Base-by-base conservation (phyloP, 306 rosid species). In the Medicago lupulina region DNA sequence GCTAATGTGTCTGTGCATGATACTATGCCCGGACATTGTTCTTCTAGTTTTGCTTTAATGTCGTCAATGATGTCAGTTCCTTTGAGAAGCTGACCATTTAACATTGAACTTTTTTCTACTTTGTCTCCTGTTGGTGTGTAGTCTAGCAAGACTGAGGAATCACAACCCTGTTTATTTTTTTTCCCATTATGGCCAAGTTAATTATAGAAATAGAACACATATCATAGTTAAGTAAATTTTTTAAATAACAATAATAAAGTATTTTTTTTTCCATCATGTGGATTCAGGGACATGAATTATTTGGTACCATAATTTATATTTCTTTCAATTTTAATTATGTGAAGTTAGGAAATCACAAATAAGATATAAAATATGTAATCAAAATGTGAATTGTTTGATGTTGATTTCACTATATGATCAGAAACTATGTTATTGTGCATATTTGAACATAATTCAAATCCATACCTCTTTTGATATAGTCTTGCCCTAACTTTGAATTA, bases 151-250 rank as follows among this genome's bases (percentile, higher is more conserved):
- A 91, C 5, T 3, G 98, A 93, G 7, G 89, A 92, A 79, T 91
- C 98, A 31, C 98, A 93, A 2, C 97, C 98, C 98, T 93, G 81
- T 51, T 43, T 61, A n/a, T 51, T 92, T 81, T 55, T 70, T 41
- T 41, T 65, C 15, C 0, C 28, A 70, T 50, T 28, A 70, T 70
- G 15, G 58, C 59, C 17, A 23, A 46, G 36, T 5, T 63, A 15
- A 62, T 67, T 14, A 44, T 46, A 67, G 41, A 36, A 25, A 44
- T 46, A 67, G 41, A 36, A 25, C 65, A 59, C 21, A 23, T 12
- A 58, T 23, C 63, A 58, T 59, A 25, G 65, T 25, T 12, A 23
- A 8, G 40, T 25, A 9, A 18, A 25, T 3, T 18, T 54, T 51
- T 51, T 34, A 34, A 6, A 34, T 34, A 31, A 31, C 36, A 31